These are phyloP conservation scores for Priceomyces carsonii DNA, from an alignment of 805 yeast genomes.

Conservation along the genomic window DNA sequence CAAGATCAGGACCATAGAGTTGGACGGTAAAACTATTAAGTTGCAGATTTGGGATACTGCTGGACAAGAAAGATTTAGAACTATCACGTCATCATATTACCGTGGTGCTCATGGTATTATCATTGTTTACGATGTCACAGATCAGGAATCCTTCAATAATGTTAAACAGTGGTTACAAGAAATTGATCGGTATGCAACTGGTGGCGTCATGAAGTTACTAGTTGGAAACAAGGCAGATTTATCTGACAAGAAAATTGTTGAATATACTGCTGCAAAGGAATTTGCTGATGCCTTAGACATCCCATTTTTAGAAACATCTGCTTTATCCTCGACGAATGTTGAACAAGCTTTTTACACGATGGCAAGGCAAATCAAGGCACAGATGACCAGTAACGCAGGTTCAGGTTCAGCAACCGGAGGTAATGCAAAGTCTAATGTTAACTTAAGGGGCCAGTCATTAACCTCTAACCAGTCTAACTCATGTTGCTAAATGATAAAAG, in stretches of 20 bases:
- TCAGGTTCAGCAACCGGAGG: constrained; percentile 24
- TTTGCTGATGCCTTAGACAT: constrained; percentile 94
- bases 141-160: constrained; percentile 92
- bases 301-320: constrained; percentile 95
- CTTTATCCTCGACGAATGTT: constrained; percentile 91
- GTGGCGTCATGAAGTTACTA: constrained; percentile 91
- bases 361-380: constrained; percentile 98
- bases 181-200: constrained; percentile 96
- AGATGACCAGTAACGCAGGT: constrained; percentile 71
- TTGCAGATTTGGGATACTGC: constrained; percentile 99
- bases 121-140: constrained; percentile 96
- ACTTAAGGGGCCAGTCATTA: constrained; percentile 67
- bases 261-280: constrained; percentile 93
- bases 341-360: constrained; percentile 98
- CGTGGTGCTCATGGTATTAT: constrained; percentile 99
- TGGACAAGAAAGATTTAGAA: constrained; percentile 97
- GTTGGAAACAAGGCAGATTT: constrained; percentile 97
- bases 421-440: constrained; percentile 63
- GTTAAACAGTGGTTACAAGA: constrained; percentile 99
- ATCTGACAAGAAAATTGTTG: constrained; percentile 91
- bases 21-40: constrained; percentile 96
- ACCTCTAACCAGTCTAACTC: constrained; percentile 39
- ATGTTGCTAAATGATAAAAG: constrained; percentile 32
- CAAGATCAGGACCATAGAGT: constrained; percentile 83
- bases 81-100: constrained; percentile 95